Conservation (phyloP, 2,329 filamentous ascomycete species). For the Bipolaris cookei region DNA sequence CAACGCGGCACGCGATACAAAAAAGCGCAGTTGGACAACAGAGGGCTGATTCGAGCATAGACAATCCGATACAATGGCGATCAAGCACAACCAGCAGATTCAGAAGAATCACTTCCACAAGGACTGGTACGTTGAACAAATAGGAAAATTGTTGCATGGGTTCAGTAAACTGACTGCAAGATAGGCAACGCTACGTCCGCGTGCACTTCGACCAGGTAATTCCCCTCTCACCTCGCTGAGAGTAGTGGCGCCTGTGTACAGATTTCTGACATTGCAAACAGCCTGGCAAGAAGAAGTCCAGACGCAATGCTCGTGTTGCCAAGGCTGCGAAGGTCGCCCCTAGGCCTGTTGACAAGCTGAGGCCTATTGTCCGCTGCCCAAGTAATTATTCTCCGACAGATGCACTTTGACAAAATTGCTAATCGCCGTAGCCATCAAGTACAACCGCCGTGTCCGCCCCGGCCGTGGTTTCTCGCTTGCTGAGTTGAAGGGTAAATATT, state of each 20-base stretch:
- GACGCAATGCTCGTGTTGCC: slow-evolving; percentile 86
- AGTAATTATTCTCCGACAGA: background rate
- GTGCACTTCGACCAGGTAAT: slow-evolving; percentile 99
- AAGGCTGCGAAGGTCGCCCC: slow-evolving; percentile 97
- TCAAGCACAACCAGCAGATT: slow-evolving; percentile 99
- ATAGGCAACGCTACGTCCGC: slow-evolving; percentile 93
- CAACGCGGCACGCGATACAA: slow-evolving; percentile 1
- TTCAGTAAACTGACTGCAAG: slow-evolving; percentile 31
- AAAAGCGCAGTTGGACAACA: background rate
- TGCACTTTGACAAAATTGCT: background rate
- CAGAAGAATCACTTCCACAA: slow-evolving; percentile 76
- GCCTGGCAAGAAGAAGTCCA: slow-evolving; percentile 95
- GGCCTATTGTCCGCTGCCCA: slow-evolving; percentile 95
- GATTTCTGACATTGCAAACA: slow-evolving; percentile 55
- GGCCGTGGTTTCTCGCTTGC: slow-evolving; percentile 97
- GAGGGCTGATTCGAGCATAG: slow-evolving; percentile 13
- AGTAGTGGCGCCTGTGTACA: slow-evolving; percentile 59
- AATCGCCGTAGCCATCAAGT: slow-evolving; percentile 9
- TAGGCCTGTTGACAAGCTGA: slow-evolving; percentile 95
- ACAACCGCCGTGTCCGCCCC: slow-evolving; percentile 96
- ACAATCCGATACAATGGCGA: slow-evolving; percentile 66
- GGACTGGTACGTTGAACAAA: slow-evolving; percentile 64
- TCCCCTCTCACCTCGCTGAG: slow-evolving; percentile 59
- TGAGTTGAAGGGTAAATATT: slow-evolving; percentile 88
- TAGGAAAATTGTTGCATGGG: background rate